Conservation (phyloP, 2,329 filamentous ascomycete genomes). For the Aureobasidium sp. region DNA sequence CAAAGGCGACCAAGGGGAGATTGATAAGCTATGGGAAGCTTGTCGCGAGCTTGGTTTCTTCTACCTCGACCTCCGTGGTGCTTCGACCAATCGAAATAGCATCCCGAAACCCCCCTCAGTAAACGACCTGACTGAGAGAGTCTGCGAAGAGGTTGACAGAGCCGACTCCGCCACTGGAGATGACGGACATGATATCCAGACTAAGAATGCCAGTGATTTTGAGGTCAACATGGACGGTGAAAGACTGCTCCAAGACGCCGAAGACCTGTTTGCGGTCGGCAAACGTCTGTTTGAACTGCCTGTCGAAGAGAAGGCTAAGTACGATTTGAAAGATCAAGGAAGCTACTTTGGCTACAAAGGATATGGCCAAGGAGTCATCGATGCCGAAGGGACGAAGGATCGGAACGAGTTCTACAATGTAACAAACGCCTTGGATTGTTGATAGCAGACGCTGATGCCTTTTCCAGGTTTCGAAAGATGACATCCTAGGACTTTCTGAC, state of each 20-base stretch:
- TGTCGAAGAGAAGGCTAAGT: constrained; percentile 44
- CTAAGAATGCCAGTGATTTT: neutral
- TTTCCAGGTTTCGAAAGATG: constrained; percentile 41
- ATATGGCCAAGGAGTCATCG: constrained; percentile 37
- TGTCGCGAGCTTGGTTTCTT: constrained; percentile 46
- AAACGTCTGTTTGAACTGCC: constrained; percentile 40
- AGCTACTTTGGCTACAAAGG: constrained; percentile 45
- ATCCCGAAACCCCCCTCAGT: neutral
- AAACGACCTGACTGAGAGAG: constrained; percentile 1
- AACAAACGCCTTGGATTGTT: neutral
- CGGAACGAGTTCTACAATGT: constrained; percentile 49
- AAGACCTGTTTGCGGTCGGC: constrained; percentile 39
- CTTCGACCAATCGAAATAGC: neutral
- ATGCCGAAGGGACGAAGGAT: constrained; percentile 41
- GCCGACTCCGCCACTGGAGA: neutral
- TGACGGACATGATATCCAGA: neutral
- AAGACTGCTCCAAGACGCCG: constrained; percentile 34
- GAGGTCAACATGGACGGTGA: constrained; percentile 26
- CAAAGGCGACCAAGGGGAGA: constrained; percentile 24
- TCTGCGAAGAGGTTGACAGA: neutral
- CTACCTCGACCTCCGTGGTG: constrained; percentile 41
- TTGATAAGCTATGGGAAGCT: constrained; percentile 30
- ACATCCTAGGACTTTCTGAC: constrained; percentile 36
- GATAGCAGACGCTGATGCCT: neutral
- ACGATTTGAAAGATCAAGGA: constrained; percentile 42